A percentile compares a stretch with the other conserved stretches of the same genome.
These are phyloP conservation scores for Plasmopara muralis DNA, from an alignment of 352 stramenopile species.

Conservation along the genomic window DNA sequence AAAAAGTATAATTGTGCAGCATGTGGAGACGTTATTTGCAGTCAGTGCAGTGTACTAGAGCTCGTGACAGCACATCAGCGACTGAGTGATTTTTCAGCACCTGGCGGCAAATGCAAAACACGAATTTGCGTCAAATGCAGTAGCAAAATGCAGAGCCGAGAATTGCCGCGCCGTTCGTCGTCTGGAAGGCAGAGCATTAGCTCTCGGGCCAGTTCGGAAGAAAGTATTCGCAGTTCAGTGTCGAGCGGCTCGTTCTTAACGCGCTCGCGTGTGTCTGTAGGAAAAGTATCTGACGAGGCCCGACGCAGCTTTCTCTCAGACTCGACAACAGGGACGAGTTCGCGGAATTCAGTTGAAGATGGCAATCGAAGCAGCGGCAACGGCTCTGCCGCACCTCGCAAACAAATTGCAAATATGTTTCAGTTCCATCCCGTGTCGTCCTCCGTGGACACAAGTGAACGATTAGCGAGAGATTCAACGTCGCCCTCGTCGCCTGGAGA, in stretches of 20 bases:
- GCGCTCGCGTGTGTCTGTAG: constrained; percentile 16
- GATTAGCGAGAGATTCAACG: constrained; percentile 32
- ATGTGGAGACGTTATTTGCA: constrained; percentile 79
- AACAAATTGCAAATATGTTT: constrained; percentile 53
- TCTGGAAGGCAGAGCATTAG: constrained; percentile 30
- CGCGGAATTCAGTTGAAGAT: constrained; percentile 26
- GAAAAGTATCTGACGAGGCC: constrained; percentile 26
- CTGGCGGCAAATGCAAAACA: constrained; percentile 64
- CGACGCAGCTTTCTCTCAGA: constrained; percentile 33
- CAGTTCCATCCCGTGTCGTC: constrained; percentile 44
- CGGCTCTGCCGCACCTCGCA: constrained; percentile 25
- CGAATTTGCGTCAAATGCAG: constrained; percentile 76
- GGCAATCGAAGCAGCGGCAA: constrained; percentile 27
- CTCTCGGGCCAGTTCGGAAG: constrained; percentile 25
- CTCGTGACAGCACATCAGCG: constrained; percentile 49
- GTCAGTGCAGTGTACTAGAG: constrained; percentile 69
- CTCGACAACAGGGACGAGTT: constrained; percentile 23
- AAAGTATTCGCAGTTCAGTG: constrained; percentile 22
- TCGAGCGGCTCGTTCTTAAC: constrained; percentile 26
- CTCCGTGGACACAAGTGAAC: constrained; percentile 30
- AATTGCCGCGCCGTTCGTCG: constrained; percentile 42
- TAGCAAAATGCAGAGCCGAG: constrained; percentile 43
- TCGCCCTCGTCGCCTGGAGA: constrained; percentile 29
- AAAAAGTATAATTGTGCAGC: constrained; percentile 83
- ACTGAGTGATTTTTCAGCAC: constrained; percentile 22